These are phyloP conservation scores for Trypanosoma rangeli DNA, from an alignment of 208 protist species.

Conservation along the genomic window DNA sequence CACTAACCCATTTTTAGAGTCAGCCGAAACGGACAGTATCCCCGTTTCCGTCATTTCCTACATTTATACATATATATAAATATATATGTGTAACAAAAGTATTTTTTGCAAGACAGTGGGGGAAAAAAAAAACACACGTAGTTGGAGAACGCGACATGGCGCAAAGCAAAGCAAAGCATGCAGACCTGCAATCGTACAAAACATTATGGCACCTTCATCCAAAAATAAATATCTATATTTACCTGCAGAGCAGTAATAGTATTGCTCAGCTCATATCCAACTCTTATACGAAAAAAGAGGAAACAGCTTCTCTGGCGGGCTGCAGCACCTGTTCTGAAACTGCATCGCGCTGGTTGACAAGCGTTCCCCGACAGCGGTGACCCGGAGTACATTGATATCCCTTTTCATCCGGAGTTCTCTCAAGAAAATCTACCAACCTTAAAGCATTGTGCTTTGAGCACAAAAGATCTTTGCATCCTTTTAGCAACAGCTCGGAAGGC, in stretches of 20 bases:
- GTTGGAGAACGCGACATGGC: neutral
- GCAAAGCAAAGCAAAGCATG: neutral
- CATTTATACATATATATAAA: no score
- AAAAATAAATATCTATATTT: constrained; percentile 5
- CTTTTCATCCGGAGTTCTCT: constrained; percentile 52
- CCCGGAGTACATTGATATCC: constrained; percentile 69
- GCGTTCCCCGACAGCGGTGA: constrained; percentile 64
- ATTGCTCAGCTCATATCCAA: neutral
- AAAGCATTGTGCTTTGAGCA: constrained; percentile 77
- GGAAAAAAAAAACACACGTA: neutral
- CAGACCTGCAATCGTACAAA: neutral
- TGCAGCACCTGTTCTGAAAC: constrained; percentile 11
- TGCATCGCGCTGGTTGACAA: constrained; percentile 14
- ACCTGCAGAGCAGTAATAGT: neutral
- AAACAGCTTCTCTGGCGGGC: constrained; percentile 51
- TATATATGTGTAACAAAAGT: neutral
- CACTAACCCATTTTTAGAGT: neutral
- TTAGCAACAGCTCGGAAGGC: constrained; percentile 41
- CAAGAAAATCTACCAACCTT: constrained; percentile 71
- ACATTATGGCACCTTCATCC: neutral
- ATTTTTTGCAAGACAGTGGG: neutral
- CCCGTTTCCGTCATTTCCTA: neutral
- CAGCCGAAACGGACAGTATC: neutral
- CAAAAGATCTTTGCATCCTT: constrained; percentile 65
- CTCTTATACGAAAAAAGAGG: constrained; percentile 72